Evolutionary conservation across 1,284 basidiomycete genomes (phyloP).

Genomic region (Malassezia slooffiae): DNA sequence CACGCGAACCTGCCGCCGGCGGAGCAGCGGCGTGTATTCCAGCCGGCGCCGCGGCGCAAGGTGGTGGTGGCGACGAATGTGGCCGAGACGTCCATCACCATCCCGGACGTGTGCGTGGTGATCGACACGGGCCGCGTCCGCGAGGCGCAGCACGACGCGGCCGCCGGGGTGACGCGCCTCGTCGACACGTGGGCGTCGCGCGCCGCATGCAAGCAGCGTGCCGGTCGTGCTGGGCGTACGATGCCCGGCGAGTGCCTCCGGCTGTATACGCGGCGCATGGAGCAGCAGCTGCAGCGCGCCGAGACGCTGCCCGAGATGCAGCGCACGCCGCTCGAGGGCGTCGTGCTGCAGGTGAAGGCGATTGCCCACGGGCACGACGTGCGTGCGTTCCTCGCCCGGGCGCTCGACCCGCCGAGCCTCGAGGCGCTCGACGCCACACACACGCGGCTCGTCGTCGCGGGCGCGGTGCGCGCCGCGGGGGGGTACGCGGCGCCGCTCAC

Average conservation of each 20-base stretch:
- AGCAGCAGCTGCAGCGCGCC: conserved; percentile 52
- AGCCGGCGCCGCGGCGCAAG: conserved; percentile 58
- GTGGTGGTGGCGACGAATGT: conserved; percentile 83
- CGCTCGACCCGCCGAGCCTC: conserved; percentile 71
- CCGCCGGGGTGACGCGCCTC: conserved; percentile 63
- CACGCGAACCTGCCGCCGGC: conserved; percentile 78
- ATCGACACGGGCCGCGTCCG: conserved; percentile 76
- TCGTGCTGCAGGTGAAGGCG: conserved; percentile 72
- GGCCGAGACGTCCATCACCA: conserved; percentile 70
- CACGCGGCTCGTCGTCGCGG: conserved; percentile 63
- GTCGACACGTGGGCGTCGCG: conserved; percentile 68
- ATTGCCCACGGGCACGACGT: conserved; percentile 69
- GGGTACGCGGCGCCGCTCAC: conserved; percentile 55
- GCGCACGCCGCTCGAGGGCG: conserved; percentile 72
- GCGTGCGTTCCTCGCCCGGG: conserved; percentile 59
- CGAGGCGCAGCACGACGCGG: conserved; percentile 71
- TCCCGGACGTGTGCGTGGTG: conserved; percentile 49
- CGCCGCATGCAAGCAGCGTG: conserved; percentile 70
- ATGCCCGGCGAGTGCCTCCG: conserved; percentile 47
- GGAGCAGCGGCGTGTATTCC: conserved; percentile 73
- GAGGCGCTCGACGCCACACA: conserved; percentile 69
- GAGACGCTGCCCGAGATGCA: conserved; percentile 63
- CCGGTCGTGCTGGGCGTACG: conserved; percentile 81
- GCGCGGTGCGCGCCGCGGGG: conserved; percentile 60
- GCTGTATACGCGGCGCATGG: conserved; percentile 63